Percentiles rank a stretch among this genome's conserved stretches.
phyloP scores from a whole-genome alignment of 768 basidiomycete species.

The Mycena latifolia region DNA sequence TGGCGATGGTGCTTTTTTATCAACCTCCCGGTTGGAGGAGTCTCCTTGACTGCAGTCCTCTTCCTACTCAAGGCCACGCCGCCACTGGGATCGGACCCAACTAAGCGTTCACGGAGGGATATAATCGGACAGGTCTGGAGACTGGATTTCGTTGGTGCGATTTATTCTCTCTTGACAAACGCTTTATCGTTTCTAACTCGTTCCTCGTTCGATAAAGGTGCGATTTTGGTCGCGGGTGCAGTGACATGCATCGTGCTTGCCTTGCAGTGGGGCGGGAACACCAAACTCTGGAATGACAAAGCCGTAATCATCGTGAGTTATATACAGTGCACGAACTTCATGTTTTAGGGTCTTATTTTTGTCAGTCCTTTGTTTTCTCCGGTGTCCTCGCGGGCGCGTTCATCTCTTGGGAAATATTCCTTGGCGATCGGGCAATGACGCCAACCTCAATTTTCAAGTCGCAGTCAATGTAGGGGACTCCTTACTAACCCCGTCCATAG shows the following conservation, averaged over 20 bases:
- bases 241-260: conserved; percentile 53
- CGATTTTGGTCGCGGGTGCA: conserved; percentile 45
- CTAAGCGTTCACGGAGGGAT: conserved; percentile 4
- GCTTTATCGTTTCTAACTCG: too few relatives aligned
- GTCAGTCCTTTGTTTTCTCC: conserved; percentile 11
- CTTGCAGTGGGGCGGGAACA: conserved; percentile 58
- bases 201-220: too few relatives aligned
- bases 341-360: not conserved
- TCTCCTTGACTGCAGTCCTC: conserved; percentile 19
- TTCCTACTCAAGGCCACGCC: conserved; percentile 21
- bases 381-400: conserved; percentile 12
- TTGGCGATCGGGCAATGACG: conserved; percentile 21
- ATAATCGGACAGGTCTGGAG: conserved; percentile 27
- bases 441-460: conserved; percentile 18
- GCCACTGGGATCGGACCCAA: conserved; percentile 19
- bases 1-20: conserved; percentile 23
- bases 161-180: too few relatives aligned
- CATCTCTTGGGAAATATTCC: conserved; percentile 22
- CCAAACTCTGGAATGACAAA: conserved; percentile 54
- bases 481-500: not conserved
- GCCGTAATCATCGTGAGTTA: conserved; percentile 41
- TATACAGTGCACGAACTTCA: too few relatives aligned
- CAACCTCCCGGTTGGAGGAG: conserved; percentile 21
- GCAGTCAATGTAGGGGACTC: not conserved
- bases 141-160: conserved; percentile 57